These are phyloP conservation scores for Xerocomellus dryophilus DNA, from an alignment of 768 basidiomycete genomes.

Conservation along the genomic window DNA sequence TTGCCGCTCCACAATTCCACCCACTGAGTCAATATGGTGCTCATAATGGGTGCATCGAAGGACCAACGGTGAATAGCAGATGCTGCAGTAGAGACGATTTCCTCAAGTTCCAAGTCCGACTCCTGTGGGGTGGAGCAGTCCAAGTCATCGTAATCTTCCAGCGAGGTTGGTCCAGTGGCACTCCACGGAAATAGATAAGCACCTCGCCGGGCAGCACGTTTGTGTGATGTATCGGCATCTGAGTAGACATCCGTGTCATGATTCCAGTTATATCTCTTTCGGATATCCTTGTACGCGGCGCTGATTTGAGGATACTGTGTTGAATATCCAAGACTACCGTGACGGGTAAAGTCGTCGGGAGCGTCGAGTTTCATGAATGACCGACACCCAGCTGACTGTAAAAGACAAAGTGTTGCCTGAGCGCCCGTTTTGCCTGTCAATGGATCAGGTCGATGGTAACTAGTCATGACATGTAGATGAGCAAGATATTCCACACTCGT, in stretches of 20 bases:
- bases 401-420: background rate
- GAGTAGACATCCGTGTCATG: background rate
- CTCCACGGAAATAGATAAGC: background rate
- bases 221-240: no score
- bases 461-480: background rate
- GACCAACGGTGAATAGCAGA: slow-evolving; percentile 3
- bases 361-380: slow-evolving; percentile 37
- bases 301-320: background rate
- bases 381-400: slow-evolving; percentile 12
- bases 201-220: background rate
- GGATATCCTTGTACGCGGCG: background rate
- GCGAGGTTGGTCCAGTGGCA: background rate
- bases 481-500: background rate
- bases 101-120: background rate
- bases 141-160: background rate
- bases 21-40: background rate
- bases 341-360: background rate
- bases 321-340: background rate
- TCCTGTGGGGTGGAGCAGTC: no score
- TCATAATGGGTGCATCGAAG: background rate
- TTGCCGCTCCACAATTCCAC: background rate
- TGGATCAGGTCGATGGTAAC: background rate
- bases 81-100: background rate
- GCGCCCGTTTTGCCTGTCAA: background rate
- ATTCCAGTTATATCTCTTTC: background rate